These are phyloP conservation scores for Leccinum huronense DNA, from an alignment of 1,284 basidiomycete species.

Conservation along the genomic window DNA sequence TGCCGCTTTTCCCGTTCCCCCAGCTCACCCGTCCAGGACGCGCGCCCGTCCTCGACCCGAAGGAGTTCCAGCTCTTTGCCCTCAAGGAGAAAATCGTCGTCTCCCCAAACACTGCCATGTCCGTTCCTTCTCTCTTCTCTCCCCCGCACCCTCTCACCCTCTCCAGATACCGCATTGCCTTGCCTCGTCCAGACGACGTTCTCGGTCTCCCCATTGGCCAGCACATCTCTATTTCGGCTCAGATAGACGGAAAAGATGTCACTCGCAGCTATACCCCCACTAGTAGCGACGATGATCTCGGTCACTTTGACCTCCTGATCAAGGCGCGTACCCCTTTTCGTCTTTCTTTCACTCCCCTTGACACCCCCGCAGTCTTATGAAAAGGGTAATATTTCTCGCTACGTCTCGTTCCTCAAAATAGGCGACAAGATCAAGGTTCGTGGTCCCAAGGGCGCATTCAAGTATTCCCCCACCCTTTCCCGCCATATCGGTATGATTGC, in stretches of 20 bases:
- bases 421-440: slow-evolving; percentile 88
- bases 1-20: slow-evolving; percentile 30
- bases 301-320: slow-evolving; percentile 94
- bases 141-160: background rate
- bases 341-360: background rate
- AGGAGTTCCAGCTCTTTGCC: slow-evolving; percentile 79
- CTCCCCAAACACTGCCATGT: slow-evolving; percentile 96
- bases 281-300: slow-evolving; percentile 87
- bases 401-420: slow-evolving; percentile 77
- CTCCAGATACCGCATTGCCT: slow-evolving; percentile 84
- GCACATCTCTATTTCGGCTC: slow-evolving; percentile 90
- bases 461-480: slow-evolving; percentile 68
- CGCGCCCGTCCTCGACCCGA: slow-evolving; percentile 70
- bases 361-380: slow-evolving; percentile 74
- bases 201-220: slow-evolving; percentile 96
- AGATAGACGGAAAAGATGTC: slow-evolving; percentile 88
- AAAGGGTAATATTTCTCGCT: slow-evolving; percentile 92
- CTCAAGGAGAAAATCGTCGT: slow-evolving; percentile 80
- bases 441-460: slow-evolving; percentile 95
- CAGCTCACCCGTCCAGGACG: slow-evolving; percentile 41
- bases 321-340: slow-evolving; percentile 59
- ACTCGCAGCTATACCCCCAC: slow-evolving; percentile 95
- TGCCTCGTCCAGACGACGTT: slow-evolving; percentile 70
- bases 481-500: slow-evolving; percentile 93
- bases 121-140: slow-evolving; percentile 28